These are phyloP conservation scores for Chrysophaeum taylorii DNA, from an alignment of 352 stramenopile genomes.

Conservation along the genomic window DNA sequence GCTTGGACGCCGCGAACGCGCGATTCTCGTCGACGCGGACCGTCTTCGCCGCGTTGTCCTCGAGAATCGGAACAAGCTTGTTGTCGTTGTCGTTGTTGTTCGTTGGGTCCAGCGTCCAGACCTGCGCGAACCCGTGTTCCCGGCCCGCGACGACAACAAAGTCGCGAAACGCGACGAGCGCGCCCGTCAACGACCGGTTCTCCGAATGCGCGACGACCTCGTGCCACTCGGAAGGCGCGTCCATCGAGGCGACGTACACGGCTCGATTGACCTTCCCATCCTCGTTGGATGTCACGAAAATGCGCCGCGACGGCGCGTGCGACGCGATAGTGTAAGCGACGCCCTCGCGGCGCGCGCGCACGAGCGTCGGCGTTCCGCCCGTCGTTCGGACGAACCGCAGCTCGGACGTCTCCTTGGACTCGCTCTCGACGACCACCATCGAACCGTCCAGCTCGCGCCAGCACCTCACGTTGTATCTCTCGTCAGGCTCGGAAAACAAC, in stretches of 20 bases:
- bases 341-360: conserved; percentile 55
- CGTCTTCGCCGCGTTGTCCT: conserved; percentile 75
- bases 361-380: conserved; percentile 43
- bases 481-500: conserved; percentile 84
- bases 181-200: conserved; percentile 52
- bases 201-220: background rate
- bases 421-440: conserved; percentile 64
- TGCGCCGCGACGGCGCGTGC: conserved; percentile 51
- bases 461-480: conserved; percentile 68
- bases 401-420: conserved; percentile 80
- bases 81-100: background rate
- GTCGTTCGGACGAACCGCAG: conserved; percentile 58
- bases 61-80: conserved; percentile 53
- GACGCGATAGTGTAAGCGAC: conserved; percentile 72
- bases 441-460: background rate
- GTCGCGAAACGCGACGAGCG: conserved; percentile 68
- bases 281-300: conserved; percentile 86
- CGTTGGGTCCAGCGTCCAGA: conserved; percentile 38
- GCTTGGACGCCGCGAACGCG: conserved; percentile 71
- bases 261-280: conserved; percentile 83
- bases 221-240: background rate
- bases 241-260: conserved; percentile 41
- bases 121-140: conserved; percentile 64
- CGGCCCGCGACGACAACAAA: conserved; percentile 69
- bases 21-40: conserved; percentile 61